Conservation (phyloP, 176 grass and related monocot genomes). For the Puccinellia tenuiflora region DNA sequence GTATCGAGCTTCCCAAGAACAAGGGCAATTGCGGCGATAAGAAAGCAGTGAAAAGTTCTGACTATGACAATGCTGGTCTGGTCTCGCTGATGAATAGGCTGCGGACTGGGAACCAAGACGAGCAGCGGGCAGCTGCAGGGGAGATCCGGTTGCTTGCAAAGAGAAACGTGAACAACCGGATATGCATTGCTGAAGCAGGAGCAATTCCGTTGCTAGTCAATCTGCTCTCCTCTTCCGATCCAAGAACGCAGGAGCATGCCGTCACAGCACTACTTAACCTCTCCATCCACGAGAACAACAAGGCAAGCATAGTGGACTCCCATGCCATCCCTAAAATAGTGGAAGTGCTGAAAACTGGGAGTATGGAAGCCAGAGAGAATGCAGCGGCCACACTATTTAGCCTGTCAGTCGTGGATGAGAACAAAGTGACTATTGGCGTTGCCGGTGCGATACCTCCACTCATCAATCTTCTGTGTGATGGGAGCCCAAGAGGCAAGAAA, state of each 20-base stretch:
- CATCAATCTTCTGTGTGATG: slow-evolving; percentile 69
- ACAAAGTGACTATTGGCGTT: slow-evolving; percentile 72
- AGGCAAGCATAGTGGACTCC: slow-evolving; percentile 66
- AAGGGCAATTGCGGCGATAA: slow-evolving; percentile 45
- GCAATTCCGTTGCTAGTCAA: slow-evolving; percentile 77
- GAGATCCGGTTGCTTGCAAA: slow-evolving; percentile 93
- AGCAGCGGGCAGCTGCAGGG: slow-evolving; percentile 81
- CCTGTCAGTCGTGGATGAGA: slow-evolving; percentile 82
- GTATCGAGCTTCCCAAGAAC: slow-evolving; percentile 74
- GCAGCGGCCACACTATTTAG: slow-evolving; percentile 91
- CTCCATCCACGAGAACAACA: slow-evolving; percentile 90
- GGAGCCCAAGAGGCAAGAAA: slow-evolving; percentile 92
- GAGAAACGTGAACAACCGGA: slow-evolving; percentile 84
- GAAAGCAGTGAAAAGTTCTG: slow-evolving; percentile 45
- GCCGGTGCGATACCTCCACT: slow-evolving; percentile 84
- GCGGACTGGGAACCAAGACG: slow-evolving; percentile 52
- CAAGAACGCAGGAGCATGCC: slow-evolving; percentile 84
- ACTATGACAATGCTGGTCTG: slow-evolving; percentile 62
- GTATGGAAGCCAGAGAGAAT: slow-evolving; percentile 97
- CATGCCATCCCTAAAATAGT: slow-evolving; percentile 86
- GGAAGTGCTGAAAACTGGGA: slow-evolving; percentile 74
- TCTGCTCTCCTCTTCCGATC: slow-evolving; percentile 73
- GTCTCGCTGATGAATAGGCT: slow-evolving; percentile 64
- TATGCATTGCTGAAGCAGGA: slow-evolving; percentile 85
- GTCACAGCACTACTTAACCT: slow-evolving; percentile 94